phyloP scores from a whole-genome alignment of 805 yeast species.

The Pichia sporocuriosa region DNA sequence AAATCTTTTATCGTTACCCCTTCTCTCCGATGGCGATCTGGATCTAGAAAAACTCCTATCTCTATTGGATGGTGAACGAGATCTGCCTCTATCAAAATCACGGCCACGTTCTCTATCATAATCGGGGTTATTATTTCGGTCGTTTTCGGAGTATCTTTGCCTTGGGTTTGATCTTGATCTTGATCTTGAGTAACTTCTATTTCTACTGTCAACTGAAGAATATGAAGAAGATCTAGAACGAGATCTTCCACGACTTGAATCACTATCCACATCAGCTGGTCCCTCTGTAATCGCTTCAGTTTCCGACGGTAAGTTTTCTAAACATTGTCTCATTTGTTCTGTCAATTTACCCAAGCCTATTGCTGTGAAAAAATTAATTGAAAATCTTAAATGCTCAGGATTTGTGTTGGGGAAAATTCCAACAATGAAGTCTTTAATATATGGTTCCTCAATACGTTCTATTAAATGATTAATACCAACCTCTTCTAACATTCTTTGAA shows the following conservation, averaged over 20 bases:
- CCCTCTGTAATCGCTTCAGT: slow-evolving; percentile 12
- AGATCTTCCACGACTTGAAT: slow-evolving; percentile 10
- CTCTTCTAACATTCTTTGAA: slow-evolving; percentile 74
- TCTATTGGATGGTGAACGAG: slow-evolving; percentile 4
- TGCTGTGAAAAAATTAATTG: slow-evolving; percentile 89
- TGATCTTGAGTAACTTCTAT: slow-evolving; percentile 17
- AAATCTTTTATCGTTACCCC: not conserved
- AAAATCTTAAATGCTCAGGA: slow-evolving; percentile 53
- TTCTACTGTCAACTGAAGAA: slow-evolving; percentile 12
- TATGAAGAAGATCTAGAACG: slow-evolving; percentile 17
- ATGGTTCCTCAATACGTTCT: slow-evolving; percentile 45
- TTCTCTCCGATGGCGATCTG: slow-evolving; percentile 12
- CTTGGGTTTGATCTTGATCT: slow-evolving; percentile 11
- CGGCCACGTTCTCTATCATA: not conserved
- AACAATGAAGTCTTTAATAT: slow-evolving; percentile 38
- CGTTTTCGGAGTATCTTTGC: too few species aligned
- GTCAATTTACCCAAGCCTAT: slow-evolving; percentile 82
- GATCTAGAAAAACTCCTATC: slow-evolving; percentile 13
- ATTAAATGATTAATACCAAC: slow-evolving; percentile 52
- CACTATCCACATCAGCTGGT: slow-evolving; percentile 1
- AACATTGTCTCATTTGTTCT: slow-evolving; percentile 61
- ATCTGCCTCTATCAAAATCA: not conserved
- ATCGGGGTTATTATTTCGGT: not conserved
- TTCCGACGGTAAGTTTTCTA: slow-evolving; percentile 21
- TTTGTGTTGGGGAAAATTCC: slow-evolving; percentile 64